Percentiles rank a stretch among this genome's conserved stretches.
Evolutionary conservation across 192 early-diverging fungal species (phyloP).

Genomic region (Geranomyces michiganensis): DNA sequence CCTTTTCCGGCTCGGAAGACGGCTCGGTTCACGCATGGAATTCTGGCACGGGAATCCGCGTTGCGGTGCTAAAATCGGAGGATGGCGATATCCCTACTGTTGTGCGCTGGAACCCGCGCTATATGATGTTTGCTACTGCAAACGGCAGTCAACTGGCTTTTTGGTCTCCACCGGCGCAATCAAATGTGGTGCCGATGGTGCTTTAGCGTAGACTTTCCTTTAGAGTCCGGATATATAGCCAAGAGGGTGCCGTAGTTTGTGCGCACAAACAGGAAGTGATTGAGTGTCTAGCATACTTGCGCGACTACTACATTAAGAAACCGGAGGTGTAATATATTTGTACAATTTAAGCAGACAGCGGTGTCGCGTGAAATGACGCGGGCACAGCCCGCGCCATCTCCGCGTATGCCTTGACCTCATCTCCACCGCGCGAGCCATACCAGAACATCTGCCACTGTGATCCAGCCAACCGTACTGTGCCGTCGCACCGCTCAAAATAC

Average conservation of each 20-base stretch:
- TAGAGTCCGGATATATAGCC: too few relatives aligned
- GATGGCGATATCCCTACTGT: slow-evolving; percentile 58
- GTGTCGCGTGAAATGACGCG: slow-evolving; percentile 51
- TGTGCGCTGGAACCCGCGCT: slow-evolving; percentile 76
- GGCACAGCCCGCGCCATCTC: slow-evolving; percentile 56
- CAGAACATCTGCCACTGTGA: slow-evolving; percentile 89
- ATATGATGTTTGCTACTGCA: slow-evolving; percentile 73
- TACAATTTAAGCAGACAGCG: too few relatives aligned
- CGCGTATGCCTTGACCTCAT: slow-evolving; percentile 52
- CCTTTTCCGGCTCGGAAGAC: slow-evolving; percentile 69
- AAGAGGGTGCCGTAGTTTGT: too few relatives aligned
- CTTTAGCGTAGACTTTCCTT: too few relatives aligned
- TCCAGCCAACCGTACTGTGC: slow-evolving; percentile 66
- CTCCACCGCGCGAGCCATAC: slow-evolving; percentile 55
- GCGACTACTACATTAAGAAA: too few relatives aligned
- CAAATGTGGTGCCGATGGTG: too few relatives aligned
- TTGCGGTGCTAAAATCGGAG: slow-evolving; percentile 29
- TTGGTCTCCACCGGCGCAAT: too few relatives aligned
- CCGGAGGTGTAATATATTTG: too few relatives aligned
- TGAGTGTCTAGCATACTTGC: too few relatives aligned
- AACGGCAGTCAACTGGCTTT: slow-evolving; percentile 9
- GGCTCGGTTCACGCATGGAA: slow-evolving; percentile 71
- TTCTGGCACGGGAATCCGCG: slow-evolving; percentile 47
- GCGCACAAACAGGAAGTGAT: too few relatives aligned
- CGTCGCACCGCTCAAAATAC: slow-evolving; percentile 93